These are phyloP conservation scores for Termitomyces sp. DNA, from an alignment of 768 basidiomycete genomes.

Conservation along the genomic window DNA sequence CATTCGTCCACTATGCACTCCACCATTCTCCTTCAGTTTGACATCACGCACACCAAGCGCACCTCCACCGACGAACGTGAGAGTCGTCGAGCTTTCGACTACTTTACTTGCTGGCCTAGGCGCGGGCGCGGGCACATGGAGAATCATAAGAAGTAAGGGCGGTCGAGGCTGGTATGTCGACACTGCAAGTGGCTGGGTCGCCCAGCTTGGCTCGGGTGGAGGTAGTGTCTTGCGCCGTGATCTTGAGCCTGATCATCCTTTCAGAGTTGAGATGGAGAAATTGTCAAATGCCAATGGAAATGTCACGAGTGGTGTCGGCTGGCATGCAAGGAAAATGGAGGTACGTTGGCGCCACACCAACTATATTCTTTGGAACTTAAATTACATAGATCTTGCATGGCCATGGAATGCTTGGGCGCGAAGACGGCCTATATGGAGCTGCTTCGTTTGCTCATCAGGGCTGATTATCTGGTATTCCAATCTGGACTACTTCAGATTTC, in stretches of 20 bases:
- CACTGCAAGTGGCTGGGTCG: slow-evolving; percentile 77
- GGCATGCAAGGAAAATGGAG: slow-evolving; percentile 98
- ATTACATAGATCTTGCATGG: slow-evolving; percentile 69
- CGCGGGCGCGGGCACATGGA: slow-evolving; percentile 80
- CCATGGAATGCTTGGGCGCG: slow-evolving; percentile 84
- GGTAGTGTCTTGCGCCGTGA: slow-evolving; percentile 53
- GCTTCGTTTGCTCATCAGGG: slow-evolving; percentile 94
- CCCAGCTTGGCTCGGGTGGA: slow-evolving; percentile 28
- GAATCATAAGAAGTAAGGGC: slow-evolving; percentile 87
- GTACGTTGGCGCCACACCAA: slow-evolving; percentile 35
- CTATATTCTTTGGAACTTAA: neutral
- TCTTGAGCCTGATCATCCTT: slow-evolving; percentile 54
- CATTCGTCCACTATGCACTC: slow-evolving; percentile 73
- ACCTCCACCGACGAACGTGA: slow-evolving; percentile 60
- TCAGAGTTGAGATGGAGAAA: slow-evolving; percentile 63
- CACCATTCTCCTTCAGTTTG: slow-evolving; percentile 67
- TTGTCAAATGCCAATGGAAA: slow-evolving; percentile 81
- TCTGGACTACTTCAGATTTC: neutral
- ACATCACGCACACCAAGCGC: slow-evolving; percentile 21
- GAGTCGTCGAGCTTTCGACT: slow-evolving; percentile 83
- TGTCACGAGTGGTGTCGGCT: slow-evolving; percentile 88
- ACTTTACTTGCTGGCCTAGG: slow-evolving; percentile 68
- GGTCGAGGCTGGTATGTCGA: slow-evolving; percentile 95
- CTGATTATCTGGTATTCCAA: slow-evolving; percentile 21
- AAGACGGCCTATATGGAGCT: slow-evolving; percentile 91